These are phyloP conservation scores for Akebia trifoliata DNA, from an alignment of 164 flowering plant species.

Conservation along the genomic window DNA sequence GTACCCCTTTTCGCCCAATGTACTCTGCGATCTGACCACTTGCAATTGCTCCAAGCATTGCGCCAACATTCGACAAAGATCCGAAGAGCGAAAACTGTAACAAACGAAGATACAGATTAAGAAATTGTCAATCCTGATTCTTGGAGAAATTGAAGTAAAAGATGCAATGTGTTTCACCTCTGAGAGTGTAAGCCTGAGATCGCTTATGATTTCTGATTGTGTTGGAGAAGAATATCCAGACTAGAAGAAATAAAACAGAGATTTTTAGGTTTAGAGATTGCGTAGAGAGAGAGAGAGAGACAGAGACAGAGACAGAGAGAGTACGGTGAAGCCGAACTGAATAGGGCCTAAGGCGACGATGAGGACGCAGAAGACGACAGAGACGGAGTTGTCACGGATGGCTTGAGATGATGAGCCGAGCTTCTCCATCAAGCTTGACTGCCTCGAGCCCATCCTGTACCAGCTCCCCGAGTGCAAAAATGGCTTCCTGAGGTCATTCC, in stretches of 20 bases:
- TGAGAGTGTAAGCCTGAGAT: constrained; percentile 45
- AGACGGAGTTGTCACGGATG: constrained; percentile 61
- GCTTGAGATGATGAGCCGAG: constrained; percentile 38
- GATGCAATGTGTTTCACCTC: constrained; percentile 33
- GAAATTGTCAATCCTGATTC: background rate
- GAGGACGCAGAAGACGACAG: constrained; percentile 71
- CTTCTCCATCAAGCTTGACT: constrained; percentile 46
- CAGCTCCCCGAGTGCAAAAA: constrained; percentile 67
- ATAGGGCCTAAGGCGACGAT: constrained; percentile 84
- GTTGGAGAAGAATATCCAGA: constrained; percentile 62
- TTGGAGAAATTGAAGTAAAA: background rate
- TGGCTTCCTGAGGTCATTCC: constrained; percentile 52
- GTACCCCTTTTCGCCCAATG: constrained; percentile 68
- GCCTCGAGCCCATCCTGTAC: constrained; percentile 66
- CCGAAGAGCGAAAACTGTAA: constrained; percentile 55
- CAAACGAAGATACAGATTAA: background rate
- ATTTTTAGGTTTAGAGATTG: no score
- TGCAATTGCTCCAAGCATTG: constrained; percentile 72
- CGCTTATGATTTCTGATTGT: constrained; percentile 43
- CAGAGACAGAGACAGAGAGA: background rate
- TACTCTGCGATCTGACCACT: constrained; percentile 69
- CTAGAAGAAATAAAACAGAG: constrained; percentile 18
- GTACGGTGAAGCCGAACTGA: constrained; percentile 87
- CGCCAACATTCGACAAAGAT: constrained; percentile 65
- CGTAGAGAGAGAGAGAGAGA: background rate